A percentile compares a stretch with the other conserved stretches of the same genome.
Conservation (phyloP, 768 basidiomycete genomes). For the Mycena latifolia region DNA sequence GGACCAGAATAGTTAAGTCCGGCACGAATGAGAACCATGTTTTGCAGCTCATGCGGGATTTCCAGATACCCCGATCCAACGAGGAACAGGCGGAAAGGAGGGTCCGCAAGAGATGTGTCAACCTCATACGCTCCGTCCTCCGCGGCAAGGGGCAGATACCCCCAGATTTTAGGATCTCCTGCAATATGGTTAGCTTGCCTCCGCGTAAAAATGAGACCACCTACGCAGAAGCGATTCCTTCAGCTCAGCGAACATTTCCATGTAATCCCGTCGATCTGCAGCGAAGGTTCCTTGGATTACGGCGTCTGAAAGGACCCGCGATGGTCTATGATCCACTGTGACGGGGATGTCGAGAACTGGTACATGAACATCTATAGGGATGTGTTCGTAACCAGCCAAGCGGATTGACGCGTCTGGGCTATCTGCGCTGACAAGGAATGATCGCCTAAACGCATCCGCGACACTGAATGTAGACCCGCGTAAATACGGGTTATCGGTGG, state of each 20-base stretch:
- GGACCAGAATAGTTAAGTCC: conserved; percentile 48
- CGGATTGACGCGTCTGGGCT: conserved; percentile 44
- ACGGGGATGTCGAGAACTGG: conserved; percentile 49
- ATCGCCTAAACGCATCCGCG: conserved; percentile 43
- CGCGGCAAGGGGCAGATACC: conserved; percentile 46
- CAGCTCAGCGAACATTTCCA: conserved; percentile 49
- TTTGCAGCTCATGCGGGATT: conserved; percentile 50
- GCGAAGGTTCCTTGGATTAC: conserved; percentile 57
- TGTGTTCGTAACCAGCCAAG: conserved; percentile 48
- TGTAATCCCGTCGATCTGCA: conserved; percentile 50
- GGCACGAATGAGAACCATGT: conserved; percentile 50
- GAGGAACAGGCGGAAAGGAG: conserved; percentile 49
- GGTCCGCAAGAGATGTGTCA: conserved; percentile 42
- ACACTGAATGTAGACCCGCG: conserved; percentile 40
- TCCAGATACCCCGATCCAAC: conserved; percentile 49
- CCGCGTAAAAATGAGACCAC: background rate
- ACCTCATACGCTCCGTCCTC: conserved; percentile 36
- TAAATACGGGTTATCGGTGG: conserved; percentile 1
- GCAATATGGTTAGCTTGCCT: background rate
- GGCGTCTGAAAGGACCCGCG: conserved; percentile 49
- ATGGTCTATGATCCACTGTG: conserved; percentile 38
- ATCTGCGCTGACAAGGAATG: conserved; percentile 46
- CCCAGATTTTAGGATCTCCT: conserved; percentile 53
- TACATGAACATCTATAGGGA: conserved; percentile 51
- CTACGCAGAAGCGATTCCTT: conserved; percentile 47